These are phyloP conservation scores for Nemophila menziesii DNA, from an alignment of 257 asterid species.

Conservation along the genomic window DNA sequence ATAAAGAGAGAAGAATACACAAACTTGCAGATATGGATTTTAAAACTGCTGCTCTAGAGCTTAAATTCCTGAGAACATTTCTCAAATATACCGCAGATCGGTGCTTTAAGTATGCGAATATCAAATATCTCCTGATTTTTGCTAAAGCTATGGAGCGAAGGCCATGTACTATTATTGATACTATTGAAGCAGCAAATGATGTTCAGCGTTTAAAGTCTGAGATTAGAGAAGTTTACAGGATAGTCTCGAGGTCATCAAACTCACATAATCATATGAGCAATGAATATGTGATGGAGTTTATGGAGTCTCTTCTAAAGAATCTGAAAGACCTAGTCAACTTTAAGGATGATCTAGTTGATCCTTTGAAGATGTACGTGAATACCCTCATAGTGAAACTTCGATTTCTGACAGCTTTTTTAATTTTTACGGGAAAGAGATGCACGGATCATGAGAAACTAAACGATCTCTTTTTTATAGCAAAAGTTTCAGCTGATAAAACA, in stretches of 20 bases:
- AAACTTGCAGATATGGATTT: background rate
- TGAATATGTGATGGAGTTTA: background rate
- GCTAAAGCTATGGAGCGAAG: background rate
- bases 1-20: no score
- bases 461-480: background rate
- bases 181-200: background rate
- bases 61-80: background rate
- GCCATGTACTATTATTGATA: background rate
- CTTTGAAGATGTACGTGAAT: background rate
- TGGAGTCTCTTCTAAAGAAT: background rate
- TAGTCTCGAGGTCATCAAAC: background rate
- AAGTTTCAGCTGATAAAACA: background rate
- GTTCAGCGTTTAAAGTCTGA: background rate
- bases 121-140: background rate
- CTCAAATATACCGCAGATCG: background rate
- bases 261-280: constrained; percentile 1
- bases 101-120: background rate
- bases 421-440: background rate
- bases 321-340: background rate
- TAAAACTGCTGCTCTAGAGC: background rate
- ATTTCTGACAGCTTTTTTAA: background rate
- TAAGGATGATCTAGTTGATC: background rate
- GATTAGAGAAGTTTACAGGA: background rate
- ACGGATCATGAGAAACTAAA: background rate
- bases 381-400: background rate